Conservation (phyloP, 495 filamentous ascomycete species). For the Hypoxylon perforatum region DNA sequence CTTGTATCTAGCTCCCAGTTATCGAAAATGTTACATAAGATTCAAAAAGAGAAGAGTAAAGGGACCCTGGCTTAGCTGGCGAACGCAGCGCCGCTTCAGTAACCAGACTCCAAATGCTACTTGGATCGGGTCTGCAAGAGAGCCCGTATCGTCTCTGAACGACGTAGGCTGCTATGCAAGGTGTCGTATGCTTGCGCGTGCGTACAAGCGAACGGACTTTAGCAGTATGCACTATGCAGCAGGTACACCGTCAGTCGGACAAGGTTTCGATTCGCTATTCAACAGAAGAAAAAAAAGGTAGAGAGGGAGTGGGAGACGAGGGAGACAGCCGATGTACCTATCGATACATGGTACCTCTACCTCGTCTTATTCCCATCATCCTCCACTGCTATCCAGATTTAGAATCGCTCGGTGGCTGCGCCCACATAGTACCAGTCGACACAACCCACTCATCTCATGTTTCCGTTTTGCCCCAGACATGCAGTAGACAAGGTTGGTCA, state of each 20-base stretch:
- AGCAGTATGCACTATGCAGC: conserved; percentile 33
- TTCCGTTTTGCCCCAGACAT: conserved; percentile 63
- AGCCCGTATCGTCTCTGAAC: conserved; percentile 38
- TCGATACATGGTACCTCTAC: conserved; percentile 42
- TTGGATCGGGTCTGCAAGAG: conserved; percentile 37
- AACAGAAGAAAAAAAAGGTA: conserved; percentile 17
- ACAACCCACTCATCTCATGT: conserved; percentile 59
- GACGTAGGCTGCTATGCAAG: conserved; percentile 46
- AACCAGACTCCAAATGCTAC: conserved; percentile 1
- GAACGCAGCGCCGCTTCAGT: conserved; percentile 13
- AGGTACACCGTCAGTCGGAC: conserved; percentile 40
- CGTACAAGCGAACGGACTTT: conserved; percentile 40
- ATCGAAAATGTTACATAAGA: conserved; percentile 26
- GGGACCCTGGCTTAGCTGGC: conserved; percentile 27
- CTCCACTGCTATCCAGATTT: conserved; percentile 47
- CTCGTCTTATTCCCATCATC: conserved; percentile 1
- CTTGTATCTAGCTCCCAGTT: neutral
- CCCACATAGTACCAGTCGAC: conserved; percentile 47
- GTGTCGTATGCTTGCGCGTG: conserved; percentile 43
- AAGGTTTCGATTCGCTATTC: conserved; percentile 32
- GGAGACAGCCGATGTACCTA: conserved; percentile 34
- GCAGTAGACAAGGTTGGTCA: conserved; percentile 44
- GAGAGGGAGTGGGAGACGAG: neutral
- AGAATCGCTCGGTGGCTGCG: conserved; percentile 51
- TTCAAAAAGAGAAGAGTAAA: conserved; percentile 15